A percentile compares a stretch with the other conserved stretches of the same genome.
Conservation (phyloP, 345 rosid genomes). For the Ceriops decandra region DNA sequence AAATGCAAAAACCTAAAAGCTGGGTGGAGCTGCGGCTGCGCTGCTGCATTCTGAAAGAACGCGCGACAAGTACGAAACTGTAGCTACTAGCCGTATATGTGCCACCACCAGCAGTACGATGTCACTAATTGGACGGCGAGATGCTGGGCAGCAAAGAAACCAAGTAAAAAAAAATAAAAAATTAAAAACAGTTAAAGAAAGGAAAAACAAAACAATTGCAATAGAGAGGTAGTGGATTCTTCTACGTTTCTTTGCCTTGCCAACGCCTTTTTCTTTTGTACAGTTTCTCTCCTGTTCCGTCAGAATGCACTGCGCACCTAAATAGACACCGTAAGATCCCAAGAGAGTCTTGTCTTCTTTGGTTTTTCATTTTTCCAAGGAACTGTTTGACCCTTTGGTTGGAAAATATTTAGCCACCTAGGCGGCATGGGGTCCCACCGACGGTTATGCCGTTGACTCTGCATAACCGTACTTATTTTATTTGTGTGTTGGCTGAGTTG, state of each 20-base stretch:
- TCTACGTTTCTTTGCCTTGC: constrained; percentile 9
- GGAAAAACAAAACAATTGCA: neutral
- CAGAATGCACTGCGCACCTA: neutral
- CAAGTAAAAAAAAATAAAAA: constrained; percentile 6
- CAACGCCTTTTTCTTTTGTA: constrained; percentile 20
- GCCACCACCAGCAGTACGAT: constrained; percentile 3
- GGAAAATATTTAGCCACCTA: neutral
- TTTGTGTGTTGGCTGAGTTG: neutral
- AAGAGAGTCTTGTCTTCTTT: neutral
- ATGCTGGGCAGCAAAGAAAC: neutral
- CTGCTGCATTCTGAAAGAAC: constrained; percentile 23
- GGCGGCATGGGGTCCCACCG: neutral
- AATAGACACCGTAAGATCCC: no score
- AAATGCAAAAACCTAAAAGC: neutral
- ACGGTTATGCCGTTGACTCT: neutral
- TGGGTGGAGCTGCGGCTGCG: neutral
- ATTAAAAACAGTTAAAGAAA: neutral
- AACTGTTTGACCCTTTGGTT: neutral
- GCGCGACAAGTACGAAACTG: neutral
- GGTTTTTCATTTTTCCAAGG: no score
- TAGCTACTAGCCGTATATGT: neutral
- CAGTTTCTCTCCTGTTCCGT: no score
- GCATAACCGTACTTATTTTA: neutral
- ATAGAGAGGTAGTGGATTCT: no score
- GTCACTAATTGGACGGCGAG: neutral